phyloP scores from a whole-genome alignment of 768 basidiomycete genomes.

The Cyclocybe aegerita region DNA sequence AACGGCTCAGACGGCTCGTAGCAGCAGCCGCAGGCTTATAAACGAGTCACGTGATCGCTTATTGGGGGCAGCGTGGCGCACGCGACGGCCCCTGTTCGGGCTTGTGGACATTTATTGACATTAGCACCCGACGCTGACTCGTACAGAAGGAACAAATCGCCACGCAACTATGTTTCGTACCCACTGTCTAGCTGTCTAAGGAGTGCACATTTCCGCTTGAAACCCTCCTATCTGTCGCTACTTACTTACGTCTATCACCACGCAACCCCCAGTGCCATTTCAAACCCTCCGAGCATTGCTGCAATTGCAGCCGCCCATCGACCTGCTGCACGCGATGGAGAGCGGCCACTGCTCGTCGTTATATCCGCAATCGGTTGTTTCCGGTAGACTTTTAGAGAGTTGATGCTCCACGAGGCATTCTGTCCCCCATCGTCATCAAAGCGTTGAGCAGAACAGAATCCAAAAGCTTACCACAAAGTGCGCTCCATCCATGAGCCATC shows the following conservation, averaged over 20 bases:
- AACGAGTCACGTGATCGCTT: conserved; percentile 4
- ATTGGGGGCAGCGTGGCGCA: not conserved
- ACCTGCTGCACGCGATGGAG: not conserved
- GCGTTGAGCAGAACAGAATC: not conserved
- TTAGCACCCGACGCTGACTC: too few species aligned
- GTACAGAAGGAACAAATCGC: too few species aligned
- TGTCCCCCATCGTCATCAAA: conserved; percentile 22
- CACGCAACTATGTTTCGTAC: too few species aligned
- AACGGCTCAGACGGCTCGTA: not conserved
- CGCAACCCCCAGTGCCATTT: not conserved
- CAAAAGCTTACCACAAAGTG: conserved; percentile 56
- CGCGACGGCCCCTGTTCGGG: not conserved
- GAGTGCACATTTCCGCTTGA: too few species aligned
- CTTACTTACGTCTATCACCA: not conserved
- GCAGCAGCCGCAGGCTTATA: conserved; percentile 5
- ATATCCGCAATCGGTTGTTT: conserved; percentile 35
- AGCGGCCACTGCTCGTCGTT: not conserved
- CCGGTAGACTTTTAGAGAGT: conserved; percentile 74
- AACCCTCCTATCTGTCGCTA: too few species aligned
- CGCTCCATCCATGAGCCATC: conserved; percentile 57
- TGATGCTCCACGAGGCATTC: conserved; percentile 86
- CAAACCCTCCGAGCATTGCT: not conserved
- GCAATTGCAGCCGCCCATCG: too few species aligned
- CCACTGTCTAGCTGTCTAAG: too few species aligned
- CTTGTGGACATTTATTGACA: too few species aligned